phyloP scores from a whole-genome alignment of 78 protist species.

The Cavenderia fasciculata region DNA sequence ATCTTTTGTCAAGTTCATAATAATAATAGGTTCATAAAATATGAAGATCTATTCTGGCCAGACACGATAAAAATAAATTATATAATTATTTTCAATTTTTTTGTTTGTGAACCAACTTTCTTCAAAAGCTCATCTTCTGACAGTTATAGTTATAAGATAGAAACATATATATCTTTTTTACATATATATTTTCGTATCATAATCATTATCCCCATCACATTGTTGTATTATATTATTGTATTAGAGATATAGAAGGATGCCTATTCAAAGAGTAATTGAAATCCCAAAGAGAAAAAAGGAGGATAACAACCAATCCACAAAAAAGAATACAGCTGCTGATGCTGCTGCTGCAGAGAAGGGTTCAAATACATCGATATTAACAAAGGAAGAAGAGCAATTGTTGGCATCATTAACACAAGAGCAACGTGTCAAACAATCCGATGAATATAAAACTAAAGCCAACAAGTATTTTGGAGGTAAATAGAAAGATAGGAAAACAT shows the following conservation, averaged over 20 bases:
- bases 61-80: too few species aligned
- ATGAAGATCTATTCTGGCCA: too few species aligned
- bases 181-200: not conserved
- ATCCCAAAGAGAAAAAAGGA: slow-evolving; percentile 55
- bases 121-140: too few species aligned
- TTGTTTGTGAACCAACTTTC: too few species aligned
- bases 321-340: not conserved
- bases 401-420: slow-evolving; percentile 11
- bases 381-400: not conserved
- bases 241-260: not conserved
- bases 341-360: not conserved
- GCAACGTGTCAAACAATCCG: slow-evolving; percentile 29
- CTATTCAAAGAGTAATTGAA: slow-evolving; percentile 14
- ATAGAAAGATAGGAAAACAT: too few species aligned
- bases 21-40: too few species aligned
- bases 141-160: not conserved
- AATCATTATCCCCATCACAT: too few species aligned
- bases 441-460: slow-evolving; percentile 70
- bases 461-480: slow-evolving; percentile 67
- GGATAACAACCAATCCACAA: not conserved
- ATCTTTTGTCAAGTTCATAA: too few species aligned
- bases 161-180: not conserved
- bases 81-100: too few species aligned
- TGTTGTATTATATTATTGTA: too few species aligned
- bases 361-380: too few species aligned